Evolutionary conservation across 129 eudicot genomes (phyloP), one percentile per base, ranked within the genome.

Genomic region (Glebionis coronaria): DNA sequence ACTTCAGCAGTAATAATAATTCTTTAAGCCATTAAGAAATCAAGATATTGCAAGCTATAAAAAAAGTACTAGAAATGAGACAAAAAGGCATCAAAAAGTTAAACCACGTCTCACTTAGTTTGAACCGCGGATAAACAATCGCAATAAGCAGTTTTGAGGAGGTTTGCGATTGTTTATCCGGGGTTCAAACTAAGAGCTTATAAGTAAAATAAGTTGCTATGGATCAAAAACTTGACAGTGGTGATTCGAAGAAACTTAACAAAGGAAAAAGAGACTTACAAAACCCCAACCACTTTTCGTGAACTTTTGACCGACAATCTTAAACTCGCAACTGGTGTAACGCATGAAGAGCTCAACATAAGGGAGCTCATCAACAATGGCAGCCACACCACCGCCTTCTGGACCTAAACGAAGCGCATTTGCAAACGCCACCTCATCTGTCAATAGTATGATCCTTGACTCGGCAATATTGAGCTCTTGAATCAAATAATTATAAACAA

Each of bases 341-440:
- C 81, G 59, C 77, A 84, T 65, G 84, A 88, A 82, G 35, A 88
- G 79, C 76, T 88, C 80, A 23, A 88, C 45, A 15, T 84, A 88
- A 69, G 91, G 86, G 66, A 72, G 88, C 81, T 88, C 95, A 5
- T 82, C 91, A 40, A 88, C 83, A 56, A 88, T 80, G 56, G 88
- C 91, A 28, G 81, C 84, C 49, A 88, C 95, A 18, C 95, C 95
- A 35, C 88, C 95, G 3, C 63, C 69, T 44, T 69, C 53, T 28
- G 90, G 95, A 70, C 95, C 95, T 23, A 12, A 58, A 13, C 28
- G 74, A 9, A 88, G 84, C 14, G 82, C 86, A 10, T 72, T 61
- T 28, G 58, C 47, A 59, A 84, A 84, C 5, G 82, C 86, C 3
- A 55, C 79, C 55, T 78, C 77, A 68, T 27, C 73, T 78, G 75